Evolutionary conservation across 441 rosid species (phyloP).

Genomic region (Viola pubescens): DNA sequence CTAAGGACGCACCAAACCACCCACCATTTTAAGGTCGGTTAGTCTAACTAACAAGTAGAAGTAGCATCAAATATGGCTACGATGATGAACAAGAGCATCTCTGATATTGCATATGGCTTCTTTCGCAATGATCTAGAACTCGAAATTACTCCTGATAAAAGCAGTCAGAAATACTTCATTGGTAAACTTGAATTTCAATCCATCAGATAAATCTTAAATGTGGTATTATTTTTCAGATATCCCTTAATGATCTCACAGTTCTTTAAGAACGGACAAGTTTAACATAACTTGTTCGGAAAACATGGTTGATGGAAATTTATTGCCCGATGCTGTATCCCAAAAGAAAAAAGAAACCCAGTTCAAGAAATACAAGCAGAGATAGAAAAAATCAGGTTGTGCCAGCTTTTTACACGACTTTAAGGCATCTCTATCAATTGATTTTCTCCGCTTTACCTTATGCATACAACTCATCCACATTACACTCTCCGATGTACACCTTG

Average conservation of each 20-base stretch:
- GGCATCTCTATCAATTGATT: conserved; percentile 8
- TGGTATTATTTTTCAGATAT: no score
- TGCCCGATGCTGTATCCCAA: background rate
- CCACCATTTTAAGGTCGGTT: conserved; percentile 2
- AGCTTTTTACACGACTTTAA: conserved; percentile 9
- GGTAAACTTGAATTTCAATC: no score
- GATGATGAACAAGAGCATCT: no score
- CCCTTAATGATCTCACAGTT: no score
- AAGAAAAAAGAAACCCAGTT: background rate
- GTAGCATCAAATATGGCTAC: background rate
- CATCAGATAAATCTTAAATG: no score
- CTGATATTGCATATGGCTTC: no score
- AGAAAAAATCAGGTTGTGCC: conserved; percentile 21
- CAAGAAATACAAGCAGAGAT: conserved; percentile 5
- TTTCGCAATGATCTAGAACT: no score
- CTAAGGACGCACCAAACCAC: conserved; percentile 7
- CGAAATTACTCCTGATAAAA: no score
- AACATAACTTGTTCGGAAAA: no score
- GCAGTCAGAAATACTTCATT: no score
- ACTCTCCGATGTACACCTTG: conserved; percentile 78
- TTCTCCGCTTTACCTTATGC: conserved; percentile 21
- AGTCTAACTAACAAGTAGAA: background rate
- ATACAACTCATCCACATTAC: conserved; percentile 62
- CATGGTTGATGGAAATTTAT: background rate
- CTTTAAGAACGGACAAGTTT: no score